Evolutionary conservation across 1,139 yeast genomes (phyloP), one percentile per base, ranked within the genome.

Genomic region (Geotrichum candidum): DNA sequence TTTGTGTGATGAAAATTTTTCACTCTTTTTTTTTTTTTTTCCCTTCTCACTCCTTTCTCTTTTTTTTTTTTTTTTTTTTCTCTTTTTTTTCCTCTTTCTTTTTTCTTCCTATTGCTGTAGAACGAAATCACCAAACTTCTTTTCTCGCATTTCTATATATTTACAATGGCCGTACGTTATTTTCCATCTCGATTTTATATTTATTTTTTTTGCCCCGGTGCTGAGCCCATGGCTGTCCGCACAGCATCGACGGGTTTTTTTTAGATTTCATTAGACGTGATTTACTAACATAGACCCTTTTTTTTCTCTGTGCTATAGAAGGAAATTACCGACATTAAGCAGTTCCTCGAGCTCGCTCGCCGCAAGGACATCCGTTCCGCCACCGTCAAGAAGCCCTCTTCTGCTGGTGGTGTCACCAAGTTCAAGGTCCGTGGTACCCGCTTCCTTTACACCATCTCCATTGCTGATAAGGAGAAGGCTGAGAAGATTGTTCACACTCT

Each of bases 351-450:
- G 83, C 88, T 91, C 80, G 92, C 98, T 78, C 90, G 96, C 85
- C 73, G 98, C 86, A 84, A 92, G 77, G 99, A 92, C 85, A 92
- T 94, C 79, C 86, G 86, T 82, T 81, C 89, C 69, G 97, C 96
- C 74, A 87, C 92, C 78, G 90, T 91, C 92, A 82, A 86, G 83
- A 90, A 90, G 84, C 48, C 48, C 48, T 41, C 48, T 41, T 85
- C 85, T 83, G 96, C 96, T 80, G 83, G 85, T 85, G 87, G 88
- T 82, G 92, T 88, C 82, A 91, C 97, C 84, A 94, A 94, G 84
- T 94, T 94, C 94, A 94, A 95, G 90, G 91, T 94, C 77, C 90
- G 99, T 86, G 97, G 97, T 80, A 77, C 97, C 72, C 90, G 84
- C 80, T 81, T 89, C 85, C 87, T 90, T 77, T 94, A 94, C 90